Percentiles rank a stretch among this genome's conserved stretches.
Evolutionary conservation across 257 asterid species (phyloP).

Genomic region (Solanum chilense): DNA sequence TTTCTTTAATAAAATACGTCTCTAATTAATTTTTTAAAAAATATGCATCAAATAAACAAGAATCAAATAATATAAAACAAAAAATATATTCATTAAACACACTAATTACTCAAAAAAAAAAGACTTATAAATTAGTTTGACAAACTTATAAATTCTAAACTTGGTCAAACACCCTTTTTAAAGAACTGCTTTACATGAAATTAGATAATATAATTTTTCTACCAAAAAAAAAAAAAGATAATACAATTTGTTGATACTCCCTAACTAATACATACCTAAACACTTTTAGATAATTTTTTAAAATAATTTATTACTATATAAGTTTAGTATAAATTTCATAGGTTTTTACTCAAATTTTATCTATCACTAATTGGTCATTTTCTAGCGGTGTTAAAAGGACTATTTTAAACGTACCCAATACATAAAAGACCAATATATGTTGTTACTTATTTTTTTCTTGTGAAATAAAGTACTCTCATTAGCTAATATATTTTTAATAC

Average conservation of each 20-base stretch:
- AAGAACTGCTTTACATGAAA: no score
- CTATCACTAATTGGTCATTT: neutral
- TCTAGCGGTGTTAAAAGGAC: neutral
- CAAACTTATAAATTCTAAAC: no score
- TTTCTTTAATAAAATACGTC: no score
- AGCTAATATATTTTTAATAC: neutral
- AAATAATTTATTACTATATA: no score
- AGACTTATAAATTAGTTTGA: no score
- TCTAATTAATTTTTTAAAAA: no score
- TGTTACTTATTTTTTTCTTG: neutral
- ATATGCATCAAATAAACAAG: neutral
- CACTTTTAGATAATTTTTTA: no score
- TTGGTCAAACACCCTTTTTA: neutral
- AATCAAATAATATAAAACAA: no score
- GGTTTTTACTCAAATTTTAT: neutral
- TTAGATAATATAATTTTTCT: no score
- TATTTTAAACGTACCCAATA: neutral
- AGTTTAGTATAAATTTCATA: no score
- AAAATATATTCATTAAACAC: neutral
- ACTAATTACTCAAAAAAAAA: neutral
- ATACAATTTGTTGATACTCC: neutral
- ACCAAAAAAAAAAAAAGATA: no score
- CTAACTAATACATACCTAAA: neutral
- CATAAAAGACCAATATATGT: neutral
- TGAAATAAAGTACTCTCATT: neutral